Evolutionary conservation across 768 basidiomycete species (phyloP).

Genomic region (Pilatotrama ljubarskyi): DNA sequence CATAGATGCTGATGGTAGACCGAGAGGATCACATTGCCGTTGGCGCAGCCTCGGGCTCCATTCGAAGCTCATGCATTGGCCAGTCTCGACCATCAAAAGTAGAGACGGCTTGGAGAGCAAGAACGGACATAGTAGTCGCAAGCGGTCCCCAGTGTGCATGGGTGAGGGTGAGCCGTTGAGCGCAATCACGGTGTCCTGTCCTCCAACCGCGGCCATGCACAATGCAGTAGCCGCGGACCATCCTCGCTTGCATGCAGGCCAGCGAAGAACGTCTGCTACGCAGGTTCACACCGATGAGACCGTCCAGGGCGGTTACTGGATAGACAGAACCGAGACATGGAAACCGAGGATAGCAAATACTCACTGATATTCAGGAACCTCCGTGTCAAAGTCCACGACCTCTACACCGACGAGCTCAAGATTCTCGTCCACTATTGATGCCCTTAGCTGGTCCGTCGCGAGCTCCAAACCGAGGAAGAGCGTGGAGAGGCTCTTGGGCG

Average conservation of each 20-base stretch:
- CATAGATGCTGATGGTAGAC: no score
- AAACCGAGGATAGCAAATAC: conserved; percentile 32
- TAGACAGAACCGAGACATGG: neutral
- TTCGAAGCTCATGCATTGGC: no score
- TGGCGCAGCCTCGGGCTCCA: no score
- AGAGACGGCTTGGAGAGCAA: no score
- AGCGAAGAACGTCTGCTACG: neutral
- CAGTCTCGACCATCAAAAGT: no score
- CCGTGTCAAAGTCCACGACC: conserved; percentile 79
- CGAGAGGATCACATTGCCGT: no score
- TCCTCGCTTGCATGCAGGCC: neutral
- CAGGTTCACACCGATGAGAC: neutral
- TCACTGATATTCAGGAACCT: conserved; percentile 80
- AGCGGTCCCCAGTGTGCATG: no score
- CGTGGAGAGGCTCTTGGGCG: conserved; percentile 44
- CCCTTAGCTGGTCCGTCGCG: conserved; percentile 80
- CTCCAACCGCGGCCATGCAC: no score
- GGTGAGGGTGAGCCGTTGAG: no score
- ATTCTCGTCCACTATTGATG: conserved; percentile 80
- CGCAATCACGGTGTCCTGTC: no score
- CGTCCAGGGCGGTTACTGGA: neutral
- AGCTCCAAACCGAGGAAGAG: conserved; percentile 87
- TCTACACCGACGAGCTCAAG: conserved; percentile 83
- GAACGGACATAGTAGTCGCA: no score
- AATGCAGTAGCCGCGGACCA: no score